Evolutionary conservation across 2,329 filamentous ascomycete genomes (phyloP).

Genomic region (Knufia petricola): DNA sequence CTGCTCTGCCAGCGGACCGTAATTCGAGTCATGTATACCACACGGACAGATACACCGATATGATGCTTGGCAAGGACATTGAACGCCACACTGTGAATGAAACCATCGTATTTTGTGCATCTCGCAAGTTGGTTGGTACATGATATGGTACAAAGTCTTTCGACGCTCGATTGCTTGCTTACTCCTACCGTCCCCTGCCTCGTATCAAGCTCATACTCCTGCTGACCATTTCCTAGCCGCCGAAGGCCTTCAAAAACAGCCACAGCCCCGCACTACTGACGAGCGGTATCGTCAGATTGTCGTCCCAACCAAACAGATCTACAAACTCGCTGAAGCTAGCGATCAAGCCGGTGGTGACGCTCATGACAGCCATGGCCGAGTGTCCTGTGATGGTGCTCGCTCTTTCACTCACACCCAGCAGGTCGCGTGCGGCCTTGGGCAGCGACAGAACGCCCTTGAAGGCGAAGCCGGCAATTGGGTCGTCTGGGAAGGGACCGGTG

Average conservation of each 20-base stretch:
- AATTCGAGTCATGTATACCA: no score
- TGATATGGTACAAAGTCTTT: background rate
- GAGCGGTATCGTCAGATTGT: slow-evolving; percentile 93
- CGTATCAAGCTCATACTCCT: background rate
- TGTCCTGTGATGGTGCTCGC: slow-evolving; percentile 58
- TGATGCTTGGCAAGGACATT: no score
- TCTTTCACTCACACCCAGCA: slow-evolving; percentile 51
- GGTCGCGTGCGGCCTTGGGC: slow-evolving; percentile 48
- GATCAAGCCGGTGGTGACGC: slow-evolving; percentile 76
- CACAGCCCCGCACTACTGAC: slow-evolving; percentile 81
- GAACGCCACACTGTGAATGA: no score
- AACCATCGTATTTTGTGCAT: background rate
- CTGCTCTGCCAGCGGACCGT: no score
- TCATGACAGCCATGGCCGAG: slow-evolving; percentile 70
- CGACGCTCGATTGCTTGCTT: background rate
- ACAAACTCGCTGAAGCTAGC: slow-evolving; percentile 83
- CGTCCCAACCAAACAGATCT: slow-evolving; percentile 88
- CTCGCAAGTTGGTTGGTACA: background rate
- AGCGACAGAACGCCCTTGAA: slow-evolving; percentile 70
- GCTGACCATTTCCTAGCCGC: no score
- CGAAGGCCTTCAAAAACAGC: slow-evolving; percentile 84
- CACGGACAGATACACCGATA: no score
- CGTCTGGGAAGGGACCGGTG: slow-evolving; percentile 56
- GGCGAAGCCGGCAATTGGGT: slow-evolving; percentile 56
- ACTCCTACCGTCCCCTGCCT: slow-evolving; percentile 7